Evolutionary conservation across 108 stramenopile genomes (phyloP), one percentile per base, ranked within the genome.

Genomic region (Mayamaea pseudoterrestris): DNA sequence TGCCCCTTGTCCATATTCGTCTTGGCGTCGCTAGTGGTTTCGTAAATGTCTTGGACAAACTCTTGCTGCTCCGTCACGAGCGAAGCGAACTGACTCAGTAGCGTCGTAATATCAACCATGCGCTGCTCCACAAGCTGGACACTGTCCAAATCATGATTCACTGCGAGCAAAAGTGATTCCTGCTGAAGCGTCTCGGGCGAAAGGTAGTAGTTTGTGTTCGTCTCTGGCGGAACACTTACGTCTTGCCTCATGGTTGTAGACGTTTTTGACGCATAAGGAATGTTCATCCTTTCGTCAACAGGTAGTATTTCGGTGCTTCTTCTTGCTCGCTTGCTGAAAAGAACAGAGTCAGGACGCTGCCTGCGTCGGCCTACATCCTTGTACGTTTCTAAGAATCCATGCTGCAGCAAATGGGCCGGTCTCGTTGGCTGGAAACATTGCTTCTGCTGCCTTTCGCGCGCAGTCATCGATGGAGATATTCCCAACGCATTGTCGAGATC

Each of bases 101-200:
- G 44, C 5, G 75, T 54, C 2, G 89, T 90, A 35, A 90, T 90
- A 66, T 83, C 76, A 1, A 80, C 61, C 89, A 90, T 90, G 21
- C 59, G 54, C 12, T 61, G 47, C 48, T 90, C 89, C 28, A 85
- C 74, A 28, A 73, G 69, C 53, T 90, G 83, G 7, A 83, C 81
- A 40, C 65, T 69, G 35, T 85, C 89, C 35, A 85, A 55, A 48
- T 86, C 79, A 44, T 68, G 71, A 40, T 80, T 71, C 26, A 74
- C 53, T 6, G 65, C 32, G 30, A 87, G 58, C 29, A 74, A 45
- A 14, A 70, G 65, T 11, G 75, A 62, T 63, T 85, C 83, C 57
- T 66, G 60, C 25, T 75, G 70, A 21, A 85, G 63, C 35, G 65
- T 74, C 13, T 69, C 61, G 26, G 56, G 41, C n/a, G n/a, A n/a